Conservation (phyloP, 2,329 filamentous ascomycete species). For the Cyphellophora europaea region DNA sequence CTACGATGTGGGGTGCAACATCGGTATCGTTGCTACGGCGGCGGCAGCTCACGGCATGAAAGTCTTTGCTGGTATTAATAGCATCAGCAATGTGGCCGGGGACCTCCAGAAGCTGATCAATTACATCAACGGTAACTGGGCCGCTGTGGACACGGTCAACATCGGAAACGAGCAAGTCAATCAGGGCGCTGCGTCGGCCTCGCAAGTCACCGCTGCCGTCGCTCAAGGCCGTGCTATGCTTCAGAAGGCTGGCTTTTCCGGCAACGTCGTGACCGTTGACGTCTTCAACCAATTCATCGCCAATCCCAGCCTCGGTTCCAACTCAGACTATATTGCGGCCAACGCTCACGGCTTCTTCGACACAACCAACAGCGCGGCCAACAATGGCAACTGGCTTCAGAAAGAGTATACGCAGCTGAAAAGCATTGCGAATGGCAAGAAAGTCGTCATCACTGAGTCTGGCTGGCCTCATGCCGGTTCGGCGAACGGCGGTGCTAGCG, state of each 20-base stretch:
- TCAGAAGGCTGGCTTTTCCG: slow-evolving; percentile 54
- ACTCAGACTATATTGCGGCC: slow-evolving; percentile 68
- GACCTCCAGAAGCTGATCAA: slow-evolving; percentile 49
- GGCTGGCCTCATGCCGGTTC: slow-evolving; percentile 70
- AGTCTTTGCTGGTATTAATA: slow-evolving; percentile 66
- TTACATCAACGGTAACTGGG: slow-evolving; percentile 52
- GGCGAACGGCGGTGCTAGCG: slow-evolving; percentile 59
- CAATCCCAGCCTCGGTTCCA: slow-evolving; percentile 58
- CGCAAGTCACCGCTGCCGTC: slow-evolving; percentile 50
- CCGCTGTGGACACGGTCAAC: slow-evolving; percentile 57
- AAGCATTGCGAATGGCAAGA: slow-evolving; percentile 42
- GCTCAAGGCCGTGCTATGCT: slow-evolving; percentile 49
- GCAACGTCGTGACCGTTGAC: slow-evolving; percentile 71
- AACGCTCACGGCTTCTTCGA: slow-evolving; percentile 86
- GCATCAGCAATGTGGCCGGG: slow-evolving; percentile 45
- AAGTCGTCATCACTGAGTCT: slow-evolving; percentile 67
- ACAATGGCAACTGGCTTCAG: slow-evolving; percentile 59
- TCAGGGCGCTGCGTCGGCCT: slow-evolving; percentile 41
- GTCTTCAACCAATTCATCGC: slow-evolving; percentile 60
- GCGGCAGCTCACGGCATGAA: slow-evolving; percentile 57
- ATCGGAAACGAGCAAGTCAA: slow-evolving; percentile 74
- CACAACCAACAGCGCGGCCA: slow-evolving; percentile 44
- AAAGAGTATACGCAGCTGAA: slow-evolving; percentile 42
- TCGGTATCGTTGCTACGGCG: slow-evolving; percentile 51
- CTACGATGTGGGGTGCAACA: slow-evolving; percentile 72